Evolutionary conservation across 768 basidiomycete species (phyloP), one percentile per base, ranked within the genome.

Genomic region (Chalciporus pseudorubinellus): DNA sequence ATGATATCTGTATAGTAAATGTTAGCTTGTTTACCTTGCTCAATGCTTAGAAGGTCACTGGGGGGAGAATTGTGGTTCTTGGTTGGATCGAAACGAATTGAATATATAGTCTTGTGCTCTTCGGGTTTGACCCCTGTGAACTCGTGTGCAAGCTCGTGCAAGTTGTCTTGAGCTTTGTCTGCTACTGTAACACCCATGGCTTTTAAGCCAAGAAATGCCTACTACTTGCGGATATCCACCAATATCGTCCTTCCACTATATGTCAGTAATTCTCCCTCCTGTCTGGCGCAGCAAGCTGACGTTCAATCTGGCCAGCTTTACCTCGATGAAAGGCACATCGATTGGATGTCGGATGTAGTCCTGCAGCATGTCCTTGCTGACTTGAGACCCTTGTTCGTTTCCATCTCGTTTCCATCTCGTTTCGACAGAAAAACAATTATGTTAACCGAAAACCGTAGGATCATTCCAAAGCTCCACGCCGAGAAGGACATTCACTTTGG

Each of bases 281-380:
- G 34, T 48, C 28, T 44, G 26, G 40, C 38, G 11, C 26, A 20
- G 48, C 40, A 33, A 36, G 21, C 47, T 52, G 36, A 53, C 61
- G 50, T 36, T 52, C 40, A 9, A 28, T 48, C 42, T 44, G 8
- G 31, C 46, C 55, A 88, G 85, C 71, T 94, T 4, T 95, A 94
- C 68, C 80, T 97, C 24, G 94, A 97, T 63, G 90, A 91, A 56
- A 79, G 82, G 11, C 94, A 97, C 72, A 69, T 89, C 14, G 77
- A 83, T 49, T 97, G 94, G 94, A 95, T 97, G 92, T 83, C 87
- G 6, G 92, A 95, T 59, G 59, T 69, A 21, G 76, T 88, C 38
- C 73, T 95, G 3, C 92, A 93, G 61, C 80, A 83, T 59, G 89
- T 95, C 16, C 76, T 97, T 2, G 77, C 80, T 10, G 91, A 92